Evolutionary conservation across 768 basidiomycete species (phyloP), one percentile per base, ranked within the genome.

Genomic region (Russula sp.): DNA sequence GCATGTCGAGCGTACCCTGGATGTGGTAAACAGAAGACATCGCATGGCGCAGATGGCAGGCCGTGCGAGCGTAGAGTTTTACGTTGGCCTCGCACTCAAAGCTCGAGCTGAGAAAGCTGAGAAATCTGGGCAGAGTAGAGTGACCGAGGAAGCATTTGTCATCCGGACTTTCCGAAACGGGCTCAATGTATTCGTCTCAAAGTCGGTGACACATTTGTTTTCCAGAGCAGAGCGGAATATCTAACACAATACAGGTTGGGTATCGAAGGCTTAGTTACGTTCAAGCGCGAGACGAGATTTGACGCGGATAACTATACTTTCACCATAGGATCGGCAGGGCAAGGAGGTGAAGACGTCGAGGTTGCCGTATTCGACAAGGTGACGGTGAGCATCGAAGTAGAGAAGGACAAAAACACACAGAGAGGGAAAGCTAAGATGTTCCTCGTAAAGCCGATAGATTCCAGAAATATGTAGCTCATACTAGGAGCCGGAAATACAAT

Each of bases 41-140:
- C 83, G 96, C 30, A 90, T 96, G 84, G 97, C 97, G 0, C 97
- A 99, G 72, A 96, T 95, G 90, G 97, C 97, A 0, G 87, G 95
- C 4, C 82, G 97, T 16, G 97, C 97, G 0, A 96, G 93, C 72
- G 89, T 98, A 36, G 96, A 99, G 75, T 99, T 98, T 69, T 98
- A 97, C 71, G 94, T 98, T 30, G 95, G 96, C 0, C 77, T 99
- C 18, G 94, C 95, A 5, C 76, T 98, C 66, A 93, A 92, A 69
- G 85, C 83, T 2, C 80, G 87, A 16, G 82, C 81, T 51, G 80
- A 81, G 69, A 75, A 66, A 16, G 82, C 81, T 51, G 80, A 81
- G 69, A 75, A 66, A 72, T 71, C 75, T 75, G 57, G 70, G 70
- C 63, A 77, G 14, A 51, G 55, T 14, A 72, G 79, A 67, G 86